Evolutionary conservation across 108 stramenopile genomes (phyloP).

Genomic region (Skeletonema grethae): DNA sequence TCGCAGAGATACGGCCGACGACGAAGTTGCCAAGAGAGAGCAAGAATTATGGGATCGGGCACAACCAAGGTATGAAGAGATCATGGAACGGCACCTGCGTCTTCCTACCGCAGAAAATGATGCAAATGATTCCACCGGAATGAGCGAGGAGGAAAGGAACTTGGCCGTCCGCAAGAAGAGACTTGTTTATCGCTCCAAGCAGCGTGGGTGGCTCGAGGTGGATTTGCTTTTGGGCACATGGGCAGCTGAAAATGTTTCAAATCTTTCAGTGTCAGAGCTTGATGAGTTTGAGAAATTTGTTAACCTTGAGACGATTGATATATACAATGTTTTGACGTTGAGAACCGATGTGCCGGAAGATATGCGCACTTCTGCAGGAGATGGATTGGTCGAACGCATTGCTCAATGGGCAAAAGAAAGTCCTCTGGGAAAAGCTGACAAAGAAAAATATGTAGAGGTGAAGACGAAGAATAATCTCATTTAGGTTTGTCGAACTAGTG

Average conservation of each 20-base stretch:
- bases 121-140: not conserved
- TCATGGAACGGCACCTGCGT: conserved; percentile 64
- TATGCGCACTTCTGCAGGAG: conserved; percentile 44
- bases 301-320: conserved; percentile 98
- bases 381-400: conserved; percentile 75
- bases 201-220: conserved; percentile 98
- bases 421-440: conserved; percentile 87
- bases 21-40: conserved; percentile 51
- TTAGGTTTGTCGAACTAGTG: conserved; percentile 22
- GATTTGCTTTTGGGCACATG: conserved; percentile 98
- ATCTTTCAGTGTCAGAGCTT: conserved; percentile 70
- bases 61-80: conserved; percentile 66
- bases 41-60: conserved; percentile 68
- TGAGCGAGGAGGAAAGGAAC: conserved; percentile 46
- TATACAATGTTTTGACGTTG: conserved; percentile 96
- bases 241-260: conserved; percentile 91
- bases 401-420: conserved; percentile 80
- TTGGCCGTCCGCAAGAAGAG: conserved; percentile 85
- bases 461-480: conserved; percentile 82
- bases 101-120: conserved; percentile 51
- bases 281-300: conserved; percentile 96
- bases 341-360: conserved; percentile 79
- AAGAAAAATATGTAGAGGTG: conserved; percentile 67
- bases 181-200: conserved; percentile 96
- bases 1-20: conserved; percentile 24